Evolutionary conservation across 176 grass and related monocot genomes (phyloP), one percentile per base, ranked within the genome.

Genomic region (Neostapfia colusana): DNA sequence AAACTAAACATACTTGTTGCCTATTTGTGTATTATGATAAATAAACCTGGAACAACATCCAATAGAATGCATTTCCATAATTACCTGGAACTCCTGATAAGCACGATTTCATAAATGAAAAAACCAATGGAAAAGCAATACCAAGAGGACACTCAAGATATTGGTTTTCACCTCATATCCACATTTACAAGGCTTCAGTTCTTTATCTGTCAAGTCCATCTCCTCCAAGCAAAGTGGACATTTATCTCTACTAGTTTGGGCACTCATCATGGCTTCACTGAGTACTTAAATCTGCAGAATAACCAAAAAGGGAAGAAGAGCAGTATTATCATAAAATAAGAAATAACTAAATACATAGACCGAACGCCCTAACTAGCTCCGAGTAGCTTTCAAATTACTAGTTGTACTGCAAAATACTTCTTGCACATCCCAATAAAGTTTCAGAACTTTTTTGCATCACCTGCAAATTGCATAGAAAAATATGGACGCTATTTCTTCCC

Each of bases 131-230:
- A 3, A 37, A 36, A 26, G 73, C 10, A 41, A 78, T 5, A 18
- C 3, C 43, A 84, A 68, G 44, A 51, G 79, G 37, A 28, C 79
- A 23, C 35, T 34, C 17, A 63, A 72, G 37, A 10, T 8, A 28
- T 76, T 11, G 31, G 73, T 57, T 16, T 74, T 74, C 50, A 92
- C 89, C 89, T 92, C 82, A 67, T 88, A 92, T 85, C 89, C 82
- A 77, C 85, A 92, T 85, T 83, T 85, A 77, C 89, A 92, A 67
- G 89, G 89, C 70, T 92, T 92, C 43, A 88, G 65, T 35, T 85
- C 79, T 73, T 80, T 78, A 85, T 92, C 89, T 83, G 89, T 92
- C 78, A 74, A 61, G 83, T 92, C 89, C 85, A 92, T 83, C 27
- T 39, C 43, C 37, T 85, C 82, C 65, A 68, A 63, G 75, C 89